Percentiles rank a stretch among this genome's conserved stretches.
These are phyloP conservation scores for Tulasnella sp. DNA, from an alignment of 768 basidiomycete species.

Conservation along the genomic window DNA sequence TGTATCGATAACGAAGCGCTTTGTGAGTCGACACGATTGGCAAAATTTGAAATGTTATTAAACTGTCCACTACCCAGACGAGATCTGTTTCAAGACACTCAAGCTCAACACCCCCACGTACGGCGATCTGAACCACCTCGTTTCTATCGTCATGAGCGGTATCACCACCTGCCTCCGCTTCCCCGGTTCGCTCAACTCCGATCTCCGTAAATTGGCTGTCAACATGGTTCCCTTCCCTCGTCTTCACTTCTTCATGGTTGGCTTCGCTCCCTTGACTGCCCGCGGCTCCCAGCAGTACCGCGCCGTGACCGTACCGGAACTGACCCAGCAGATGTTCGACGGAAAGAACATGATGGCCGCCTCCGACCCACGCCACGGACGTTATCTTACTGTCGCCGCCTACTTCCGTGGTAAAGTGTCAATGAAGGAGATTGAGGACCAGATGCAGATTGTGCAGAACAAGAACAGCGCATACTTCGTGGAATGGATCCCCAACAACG, in stretches of 20 bases:
- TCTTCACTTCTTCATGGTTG: conserved; percentile 99
- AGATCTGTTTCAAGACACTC: conserved; percentile 97
- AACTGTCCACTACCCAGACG: conserved; percentile 40
- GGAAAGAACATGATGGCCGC: conserved; percentile 99
- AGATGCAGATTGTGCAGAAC: conserved; percentile 95
- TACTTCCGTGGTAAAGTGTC: conserved; percentile 99
- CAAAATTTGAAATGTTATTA: conserved; percentile 21
- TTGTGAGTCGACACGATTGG: conserved; percentile 19
- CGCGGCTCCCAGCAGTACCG: conserved; percentile 93
- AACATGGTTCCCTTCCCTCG: conserved; percentile 99
- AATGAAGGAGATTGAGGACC: conserved; percentile 99
- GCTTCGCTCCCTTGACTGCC: conserved; percentile 88
- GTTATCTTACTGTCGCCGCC: conserved; percentile 95
- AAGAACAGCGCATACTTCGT: conserved; percentile 98
- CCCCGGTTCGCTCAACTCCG: conserved; percentile 99
- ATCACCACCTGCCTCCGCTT: conserved; percentile 98
- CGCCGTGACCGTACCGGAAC: conserved; percentile 91
- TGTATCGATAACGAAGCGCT: conserved; percentile 99
- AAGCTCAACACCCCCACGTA: conserved; percentile 94
- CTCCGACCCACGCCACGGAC: conserved; percentile 90
- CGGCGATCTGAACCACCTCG: conserved; percentile 95
- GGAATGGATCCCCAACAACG: conserved; percentile 99
- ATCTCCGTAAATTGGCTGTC: conserved; percentile 94
- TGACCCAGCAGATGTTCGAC: conserved; percentile 99
- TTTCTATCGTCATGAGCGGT: conserved; percentile 97